Evolutionary conservation across 495 filamentous ascomycete species (phyloP).

Genomic region (Penicillium nucicola): DNA sequence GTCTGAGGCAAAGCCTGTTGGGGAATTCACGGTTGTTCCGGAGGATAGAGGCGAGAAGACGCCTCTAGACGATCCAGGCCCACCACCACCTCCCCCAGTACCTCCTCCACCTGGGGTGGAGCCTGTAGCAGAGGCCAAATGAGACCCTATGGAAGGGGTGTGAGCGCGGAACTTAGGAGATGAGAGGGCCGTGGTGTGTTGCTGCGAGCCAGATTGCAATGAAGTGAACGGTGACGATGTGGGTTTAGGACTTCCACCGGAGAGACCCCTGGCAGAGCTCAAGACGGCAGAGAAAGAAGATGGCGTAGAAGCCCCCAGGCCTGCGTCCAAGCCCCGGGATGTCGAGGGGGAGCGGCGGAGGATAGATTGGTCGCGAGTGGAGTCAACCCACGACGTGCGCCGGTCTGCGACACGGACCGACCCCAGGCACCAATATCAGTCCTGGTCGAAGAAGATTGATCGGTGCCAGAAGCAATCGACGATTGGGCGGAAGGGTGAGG

Average conservation of each 20-base stretch:
- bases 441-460: slow-evolving; percentile 54
- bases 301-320: slow-evolving; percentile 44
- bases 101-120: slow-evolving; percentile 59
- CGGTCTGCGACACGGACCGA: slow-evolving; percentile 54
- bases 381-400: slow-evolving; percentile 58
- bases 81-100: slow-evolving; percentile 58
- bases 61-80: slow-evolving; percentile 51
- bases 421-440: slow-evolving; percentile 62
- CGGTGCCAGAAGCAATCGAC: slow-evolving; percentile 58
- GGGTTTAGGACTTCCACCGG: slow-evolving; percentile 49
- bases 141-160: slow-evolving; percentile 57
- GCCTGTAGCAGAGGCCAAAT: slow-evolving; percentile 53
- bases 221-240: slow-evolving; percentile 51
- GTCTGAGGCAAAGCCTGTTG: slow-evolving; percentile 54
- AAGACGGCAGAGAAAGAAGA: slow-evolving; percentile 58
- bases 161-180: slow-evolving; percentile 58
- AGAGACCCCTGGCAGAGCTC: slow-evolving; percentile 45
- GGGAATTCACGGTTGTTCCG: slow-evolving; percentile 59
- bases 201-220: slow-evolving; percentile 59
- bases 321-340: slow-evolving; percentile 44
- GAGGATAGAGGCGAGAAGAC: slow-evolving; percentile 63
- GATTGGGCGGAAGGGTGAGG: slow-evolving; percentile 60
- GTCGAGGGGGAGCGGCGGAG: slow-evolving; percentile 42
- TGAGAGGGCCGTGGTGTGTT: slow-evolving; percentile 53
- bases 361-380: slow-evolving; percentile 59